Conservation (phyloP, 2,329 filamentous ascomycete species). For the Pseudogymnoascus verrucosus region DNA sequence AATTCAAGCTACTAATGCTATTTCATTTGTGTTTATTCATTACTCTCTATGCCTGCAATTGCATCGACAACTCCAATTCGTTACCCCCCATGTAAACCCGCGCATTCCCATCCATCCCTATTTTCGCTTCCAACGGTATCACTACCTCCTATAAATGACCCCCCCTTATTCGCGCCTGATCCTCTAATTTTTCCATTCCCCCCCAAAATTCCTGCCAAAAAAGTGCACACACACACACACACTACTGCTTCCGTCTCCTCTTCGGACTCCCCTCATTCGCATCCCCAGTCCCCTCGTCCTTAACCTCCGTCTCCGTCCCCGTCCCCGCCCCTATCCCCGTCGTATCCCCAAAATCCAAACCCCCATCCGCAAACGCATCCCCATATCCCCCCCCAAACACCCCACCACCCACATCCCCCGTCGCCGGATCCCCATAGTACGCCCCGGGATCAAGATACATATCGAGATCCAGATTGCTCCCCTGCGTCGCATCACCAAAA, state of each 20-base stretch:
- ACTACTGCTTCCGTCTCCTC: not conserved
- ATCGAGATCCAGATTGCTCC: constrained; percentile 40
- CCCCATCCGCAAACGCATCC: not conserved
- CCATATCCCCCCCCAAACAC: not conserved
- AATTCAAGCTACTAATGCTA: not conserved
- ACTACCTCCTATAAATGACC: not conserved
- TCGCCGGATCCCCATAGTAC: constrained; percentile 30
- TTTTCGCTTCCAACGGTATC: not conserved
- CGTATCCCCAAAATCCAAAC: not conserved
- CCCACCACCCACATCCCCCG: constrained; percentile 9
- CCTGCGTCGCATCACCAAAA: constrained; percentile 26
- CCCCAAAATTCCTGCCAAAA: not conserved
- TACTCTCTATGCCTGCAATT: not conserved
- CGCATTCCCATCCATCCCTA: not conserved
- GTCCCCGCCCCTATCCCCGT: not conserved
- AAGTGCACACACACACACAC: not conserved
- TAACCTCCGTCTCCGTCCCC: not conserved
- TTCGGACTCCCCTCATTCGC: constrained; percentile 1
- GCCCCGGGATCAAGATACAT: constrained; percentile 39
- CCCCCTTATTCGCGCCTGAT: not conserved
- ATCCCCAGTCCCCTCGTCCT: not conserved
- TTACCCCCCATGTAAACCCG: not conserved
- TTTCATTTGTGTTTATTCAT: not conserved
- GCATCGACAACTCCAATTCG: not conserved
- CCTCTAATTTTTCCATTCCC: not conserved